Evolutionary conservation across 2,329 filamentous ascomycete species (phyloP), one percentile per base, ranked within the genome.

Genomic region (Monilinia polystroma): DNA sequence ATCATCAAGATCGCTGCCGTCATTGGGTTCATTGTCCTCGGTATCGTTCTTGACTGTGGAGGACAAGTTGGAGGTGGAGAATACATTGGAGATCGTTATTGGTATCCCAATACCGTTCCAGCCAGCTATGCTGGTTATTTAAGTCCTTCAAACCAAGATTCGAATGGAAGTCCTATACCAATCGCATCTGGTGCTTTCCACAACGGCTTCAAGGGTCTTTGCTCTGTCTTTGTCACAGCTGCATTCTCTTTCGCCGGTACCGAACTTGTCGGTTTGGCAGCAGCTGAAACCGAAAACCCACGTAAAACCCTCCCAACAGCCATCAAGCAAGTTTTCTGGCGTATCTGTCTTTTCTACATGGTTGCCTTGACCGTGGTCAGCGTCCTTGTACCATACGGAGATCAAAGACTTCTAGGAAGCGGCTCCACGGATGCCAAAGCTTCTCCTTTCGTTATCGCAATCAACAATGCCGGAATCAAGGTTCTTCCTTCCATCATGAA

Each of bases 1-100:
- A 87, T 93, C 64, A 82, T 97, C 80, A 97, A 97, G 76, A 87
- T 97, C 64, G 82, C 78, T 16, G 84, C 87, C 29, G 84, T 86
- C 68, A 78, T 83, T 12, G 87, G 86, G 6, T 89, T 90, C 75
- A 89, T 90, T 74, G 81, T 90, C 70, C 78, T 89, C 35, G 86
- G 84, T 55, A 86, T 88, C 64, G 76, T 87, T 66, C 82, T 88
- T 72, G 81, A 86, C 74, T 80, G 78, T 64, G 86, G 85, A 54
- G 86, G 84, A 63, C 29, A 62, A 38, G 0, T 51, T 7, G 84
- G 84, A 35, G 66, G 70, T n/a, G 86, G 56, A 83, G 83, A 84
- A 49, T 87, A 88, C 74, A 83, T 88, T 84, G 72, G 88, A 20
- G 85, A 82, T 26, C 80, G 81, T 53, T 87, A 85, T 78, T 89